Conservation (phyloP, 179 eudicot genomes). For the Gypsophila paniculata region DNA sequence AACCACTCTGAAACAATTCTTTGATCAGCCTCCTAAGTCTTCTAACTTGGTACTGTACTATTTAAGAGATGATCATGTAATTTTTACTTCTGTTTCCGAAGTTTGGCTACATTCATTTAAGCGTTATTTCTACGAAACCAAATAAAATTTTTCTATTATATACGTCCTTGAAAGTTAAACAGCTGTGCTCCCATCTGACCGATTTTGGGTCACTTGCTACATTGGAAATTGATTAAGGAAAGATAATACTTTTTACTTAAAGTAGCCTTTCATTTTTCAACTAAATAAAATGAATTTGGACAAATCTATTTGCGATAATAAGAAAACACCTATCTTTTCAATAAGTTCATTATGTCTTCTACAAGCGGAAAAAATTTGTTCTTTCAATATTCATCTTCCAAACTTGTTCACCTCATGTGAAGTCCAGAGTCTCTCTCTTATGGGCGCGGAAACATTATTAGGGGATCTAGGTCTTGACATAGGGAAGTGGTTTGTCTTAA, state of each 20-base stretch:
- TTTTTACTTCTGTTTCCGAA: neutral
- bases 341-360: neutral
- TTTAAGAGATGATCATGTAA: conserved; percentile 11
- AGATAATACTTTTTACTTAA: neutral
- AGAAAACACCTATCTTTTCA: neutral
- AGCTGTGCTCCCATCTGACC: neutral
- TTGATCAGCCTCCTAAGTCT: neutral
- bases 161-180: neutral
- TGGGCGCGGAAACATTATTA: neutral
- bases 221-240: conserved; percentile 1
- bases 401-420: neutral
- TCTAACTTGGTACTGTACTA: conserved; percentile 2
- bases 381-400: conserved; percentile 1
- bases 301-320: no score
- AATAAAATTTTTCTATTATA: neutral
- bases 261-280: neutral
- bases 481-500: neutral
- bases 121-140: neutral
- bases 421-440: neutral
- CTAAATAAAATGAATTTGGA: neutral
- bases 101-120: neutral
- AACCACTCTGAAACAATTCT: neutral
- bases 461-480: conserved; percentile 2
- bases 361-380: neutral
- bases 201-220: neutral